Evolutionary conservation across 768 basidiomycete species (phyloP).

Genomic region (Lactifluus hygrophoroides): DNA sequence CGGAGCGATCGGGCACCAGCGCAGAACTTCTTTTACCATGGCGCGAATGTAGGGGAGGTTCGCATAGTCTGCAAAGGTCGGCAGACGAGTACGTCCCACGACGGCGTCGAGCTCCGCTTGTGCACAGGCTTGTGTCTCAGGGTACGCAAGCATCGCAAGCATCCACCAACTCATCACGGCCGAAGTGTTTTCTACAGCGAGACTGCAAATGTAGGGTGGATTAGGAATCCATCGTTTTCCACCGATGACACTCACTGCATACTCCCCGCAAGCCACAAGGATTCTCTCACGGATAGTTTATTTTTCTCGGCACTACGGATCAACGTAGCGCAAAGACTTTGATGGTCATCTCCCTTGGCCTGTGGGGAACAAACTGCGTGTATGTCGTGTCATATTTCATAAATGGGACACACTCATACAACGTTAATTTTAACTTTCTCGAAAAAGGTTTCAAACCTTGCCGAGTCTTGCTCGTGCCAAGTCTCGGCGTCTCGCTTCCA

Average conservation of each 20-base stretch:
- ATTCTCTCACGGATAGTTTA: not conserved
- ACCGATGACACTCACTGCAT: not conserved
- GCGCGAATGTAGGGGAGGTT: conserved; percentile 4
- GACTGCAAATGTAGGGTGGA: not conserved
- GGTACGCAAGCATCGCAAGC: conserved; percentile 1
- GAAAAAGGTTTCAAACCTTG: not conserved
- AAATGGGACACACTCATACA: not conserved
- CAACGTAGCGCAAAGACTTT: conserved; percentile 1
- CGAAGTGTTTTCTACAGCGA: not conserved
- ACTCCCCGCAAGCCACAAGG: conserved; percentile 5
- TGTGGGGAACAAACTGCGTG: not conserved
- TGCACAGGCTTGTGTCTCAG: conserved; percentile 1
- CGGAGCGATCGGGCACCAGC: not conserved
- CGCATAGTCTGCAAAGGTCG: not conserved
- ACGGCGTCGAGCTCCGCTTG: conserved; percentile 2
- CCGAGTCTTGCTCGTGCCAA: not conserved
- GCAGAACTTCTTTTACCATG: not conserved
- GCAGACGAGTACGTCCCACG: not conserved
- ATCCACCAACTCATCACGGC: not conserved
- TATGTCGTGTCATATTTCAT: not conserved
- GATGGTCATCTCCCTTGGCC: not conserved
- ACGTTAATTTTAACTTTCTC: not conserved
- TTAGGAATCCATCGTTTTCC: not conserved
- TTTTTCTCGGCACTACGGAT: not conserved
- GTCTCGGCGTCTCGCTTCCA: conserved; percentile 8